Evolutionary conservation across 2,329 filamentous ascomycete species (phyloP).

Genomic region (Fusarium aywerte): DNA sequence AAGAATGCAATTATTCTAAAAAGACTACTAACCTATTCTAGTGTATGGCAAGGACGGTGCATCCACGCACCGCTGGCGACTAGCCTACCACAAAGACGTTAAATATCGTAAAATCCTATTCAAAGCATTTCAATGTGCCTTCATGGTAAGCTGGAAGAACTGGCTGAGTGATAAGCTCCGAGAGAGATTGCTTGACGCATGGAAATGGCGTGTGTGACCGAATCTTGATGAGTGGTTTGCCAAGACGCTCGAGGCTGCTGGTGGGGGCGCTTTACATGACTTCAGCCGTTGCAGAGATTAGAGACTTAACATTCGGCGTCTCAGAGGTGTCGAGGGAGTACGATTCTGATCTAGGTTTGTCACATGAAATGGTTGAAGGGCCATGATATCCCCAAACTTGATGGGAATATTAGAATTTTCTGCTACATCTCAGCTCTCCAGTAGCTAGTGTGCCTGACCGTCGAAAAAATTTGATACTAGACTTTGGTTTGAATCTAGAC

Average conservation of each 20-base stretch:
- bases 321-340: neutral
- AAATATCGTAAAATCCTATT: neutral
- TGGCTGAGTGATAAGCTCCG: neutral
- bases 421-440: too few relatives aligned
- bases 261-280: neutral
- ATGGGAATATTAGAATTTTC: too few relatives aligned
- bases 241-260: neutral
- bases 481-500: neutral
- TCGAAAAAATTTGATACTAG: neutral
- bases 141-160: neutral
- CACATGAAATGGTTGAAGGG: neutral
- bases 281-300: too few relatives aligned
- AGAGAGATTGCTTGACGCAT: too few relatives aligned
- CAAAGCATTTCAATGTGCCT: neutral
- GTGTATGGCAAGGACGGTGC: neutral
- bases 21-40: neutral
- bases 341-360: neutral
- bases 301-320: neutral
- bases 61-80: neutral
- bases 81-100: neutral
- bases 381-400: too few relatives aligned
- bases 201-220: neutral
- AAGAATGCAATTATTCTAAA: neutral
- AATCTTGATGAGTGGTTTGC: neutral
- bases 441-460: neutral